Base-by-base conservation (phyloP, 331 rosid genomes). In the Malus hybrid region DNA sequence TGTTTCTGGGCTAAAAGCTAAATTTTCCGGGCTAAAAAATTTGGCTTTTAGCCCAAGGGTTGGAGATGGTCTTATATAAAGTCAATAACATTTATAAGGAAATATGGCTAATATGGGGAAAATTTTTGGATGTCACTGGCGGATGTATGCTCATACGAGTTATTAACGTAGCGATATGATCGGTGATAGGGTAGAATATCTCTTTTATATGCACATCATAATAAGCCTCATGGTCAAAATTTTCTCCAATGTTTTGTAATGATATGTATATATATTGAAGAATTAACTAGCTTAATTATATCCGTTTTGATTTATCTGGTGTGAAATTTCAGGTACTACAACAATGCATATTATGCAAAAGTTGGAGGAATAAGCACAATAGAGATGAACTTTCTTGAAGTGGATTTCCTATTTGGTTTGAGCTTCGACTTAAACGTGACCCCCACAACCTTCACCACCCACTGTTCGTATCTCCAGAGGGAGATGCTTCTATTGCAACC, bases 271-370 rank as follows among this genome's bases (percentile, higher is more conserved):
- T 11, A 5, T 16, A 24, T 65, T 71, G 28, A 62, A 62, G 1
- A 48, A 31, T 22, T 22, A 19, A 42, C 8, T 48, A 9, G 46
- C 46, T 39, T 9, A 24, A 24, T 24, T 24, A 19, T 50, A 61
- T 67, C 34, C 18, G 15, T 15, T 56, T 27, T 65, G 12, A 19
- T 31, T 15, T 4, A 6, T 14, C 34, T 52, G 57, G 57, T 62
- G 42, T 60, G 29, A 22, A 32, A 36, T 39, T 76, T 65, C 80
- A 93, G 97, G 85, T 88, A 84, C 88, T 93, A 90, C 82, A 93
- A 93, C 86, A 93, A 93, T 77, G 97, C 96, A 9, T 93, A 87
- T 83, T 93, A 85, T 82, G 97, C 97, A 77, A 93, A 88, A 87
- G 91, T 92, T 65, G 97, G 97, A 80, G 96, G 97, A 72, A 90